Conservation (phyloP, 495 filamentous ascomycete genomes). For the Aspergillus heteromorphus region DNA sequence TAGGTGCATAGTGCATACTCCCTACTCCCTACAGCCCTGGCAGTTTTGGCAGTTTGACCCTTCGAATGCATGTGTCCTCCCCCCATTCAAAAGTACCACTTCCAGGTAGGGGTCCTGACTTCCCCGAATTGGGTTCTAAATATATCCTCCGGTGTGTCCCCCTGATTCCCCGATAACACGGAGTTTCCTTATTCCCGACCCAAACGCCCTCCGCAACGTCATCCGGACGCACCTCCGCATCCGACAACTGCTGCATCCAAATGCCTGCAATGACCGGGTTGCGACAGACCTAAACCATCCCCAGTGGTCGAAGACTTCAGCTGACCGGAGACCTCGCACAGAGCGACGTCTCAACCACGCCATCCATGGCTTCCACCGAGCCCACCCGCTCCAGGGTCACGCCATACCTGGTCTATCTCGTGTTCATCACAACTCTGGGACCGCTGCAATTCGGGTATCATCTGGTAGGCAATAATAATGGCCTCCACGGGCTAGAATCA, state of each 20-base stretch:
- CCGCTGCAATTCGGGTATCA: slow-evolving; percentile 94
- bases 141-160: not conserved
- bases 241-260: not conserved
- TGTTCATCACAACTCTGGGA: slow-evolving; percentile 64
- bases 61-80: no score
- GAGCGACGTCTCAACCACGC: not conserved
- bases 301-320: not conserved
- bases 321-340: not conserved
- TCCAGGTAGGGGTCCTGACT: not conserved
- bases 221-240: not conserved
- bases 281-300: not conserved
- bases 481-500: not conserved
- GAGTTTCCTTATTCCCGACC: not conserved
- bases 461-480: slow-evolving; percentile 51
- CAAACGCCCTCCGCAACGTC: not conserved
- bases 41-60: no score
- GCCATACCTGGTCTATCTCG: slow-evolving; percentile 58
- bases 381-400: slow-evolving; percentile 36
- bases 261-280: not conserved
- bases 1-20: no score
- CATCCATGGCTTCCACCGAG: slow-evolving; percentile 22
- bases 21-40: no score
- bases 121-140: not conserved
- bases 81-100: no score
- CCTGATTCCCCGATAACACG: not conserved